phyloP scores from a whole-genome alignment of 352 stramenopile genomes.

The Ochromonadaceae sp. region DNA sequence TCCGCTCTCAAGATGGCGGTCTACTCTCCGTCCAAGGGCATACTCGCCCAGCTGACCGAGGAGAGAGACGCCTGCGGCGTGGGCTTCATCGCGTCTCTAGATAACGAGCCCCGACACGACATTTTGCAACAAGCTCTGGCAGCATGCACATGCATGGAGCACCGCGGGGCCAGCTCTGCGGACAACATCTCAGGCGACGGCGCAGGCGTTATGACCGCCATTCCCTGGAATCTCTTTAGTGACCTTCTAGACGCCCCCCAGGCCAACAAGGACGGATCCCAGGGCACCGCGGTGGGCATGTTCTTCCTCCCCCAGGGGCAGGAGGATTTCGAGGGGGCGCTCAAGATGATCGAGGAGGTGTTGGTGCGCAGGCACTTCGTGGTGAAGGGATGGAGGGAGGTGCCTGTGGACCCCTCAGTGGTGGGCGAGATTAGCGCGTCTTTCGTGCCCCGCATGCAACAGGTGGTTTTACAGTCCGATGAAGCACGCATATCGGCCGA shows the following conservation, averaged over 20 bases:
- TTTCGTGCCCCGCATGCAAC: constrained; percentile 76
- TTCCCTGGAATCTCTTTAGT: constrained; percentile 55
- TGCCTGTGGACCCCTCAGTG: constrained; percentile 65
- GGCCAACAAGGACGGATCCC: constrained; percentile 24
- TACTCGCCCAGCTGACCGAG: constrained; percentile 33
- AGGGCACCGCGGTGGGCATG: constrained; percentile 49
- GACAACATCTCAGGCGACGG: constrained; percentile 49
- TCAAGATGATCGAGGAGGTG: constrained; percentile 62
- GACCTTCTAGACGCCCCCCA: not conserved
- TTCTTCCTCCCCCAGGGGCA: constrained; percentile 48
- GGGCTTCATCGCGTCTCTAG: constrained; percentile 54
- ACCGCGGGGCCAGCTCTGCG: constrained; percentile 31
- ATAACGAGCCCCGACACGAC: constrained; percentile 23
- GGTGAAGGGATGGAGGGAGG: constrained; percentile 74
- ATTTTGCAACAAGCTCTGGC: constrained; percentile 26
- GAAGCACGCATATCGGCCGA: no score
- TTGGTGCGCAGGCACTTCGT: constrained; percentile 67
- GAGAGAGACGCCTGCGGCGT: constrained; percentile 62
- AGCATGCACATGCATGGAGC: constrained; percentile 33
- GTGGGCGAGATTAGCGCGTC: constrained; percentile 60
- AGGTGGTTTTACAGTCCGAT: constrained; percentile 72
- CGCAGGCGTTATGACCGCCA: constrained; percentile 61
- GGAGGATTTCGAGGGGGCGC: constrained; percentile 42
- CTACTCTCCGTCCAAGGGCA: not conserved
- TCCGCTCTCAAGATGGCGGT: not conserved